Base-by-base conservation (phyloP, 1,284 basidiomycete genomes). In the Puccinia horiana region DNA sequence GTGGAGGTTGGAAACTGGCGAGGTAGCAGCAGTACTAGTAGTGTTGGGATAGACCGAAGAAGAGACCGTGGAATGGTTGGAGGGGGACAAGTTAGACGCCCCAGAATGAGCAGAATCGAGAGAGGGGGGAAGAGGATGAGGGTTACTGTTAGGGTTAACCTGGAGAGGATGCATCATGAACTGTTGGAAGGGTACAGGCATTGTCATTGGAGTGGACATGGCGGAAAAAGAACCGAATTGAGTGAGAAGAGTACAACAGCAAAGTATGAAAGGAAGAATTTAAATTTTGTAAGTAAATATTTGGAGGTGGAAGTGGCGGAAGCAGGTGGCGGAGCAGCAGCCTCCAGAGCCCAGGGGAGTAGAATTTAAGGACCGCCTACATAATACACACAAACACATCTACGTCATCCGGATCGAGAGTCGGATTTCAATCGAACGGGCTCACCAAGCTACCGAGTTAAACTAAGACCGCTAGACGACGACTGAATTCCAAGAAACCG, bases 21-120 rank as follows among this genome's bases (percentile, higher is more conserved):
- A 82, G 32, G 81, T 76, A 58, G 61, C 81, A 56, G 81, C 81
- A 52, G 81, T 76, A 29, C 52, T 74, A 73, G 79, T 35, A 32
- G 63, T 12, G 58, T 58, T 49, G 37, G 81, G 81, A 70, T 75
- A 82, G 54, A 44, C 69, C n/a, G 72, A 76, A 56, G 72, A 76
- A 56, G 81, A 82, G 54, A 67, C 26, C 35, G 65, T 56, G 12
- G 81, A 76, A 56, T 49, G 37, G 72, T 47, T 75, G 16, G 79
- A 81, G 47, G 79, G 72, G 16, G 78, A 81, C 14, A 76, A 35
- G 65, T 52, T 75, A 14, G 44, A 63, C 16, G 26, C 74, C 47
- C 37, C 61, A 40, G 49, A 75, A 14, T 54, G 79, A 42, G 58
- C 58, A 20, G 49, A 65, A 47, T 70, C 56, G 35, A 73, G 58